A percentile compares a stretch with the other conserved stretches of the same genome.
phyloP scores from a whole-genome alignment of 1,139 yeast species.

The Debaryomycetaceae sp. region DNA sequence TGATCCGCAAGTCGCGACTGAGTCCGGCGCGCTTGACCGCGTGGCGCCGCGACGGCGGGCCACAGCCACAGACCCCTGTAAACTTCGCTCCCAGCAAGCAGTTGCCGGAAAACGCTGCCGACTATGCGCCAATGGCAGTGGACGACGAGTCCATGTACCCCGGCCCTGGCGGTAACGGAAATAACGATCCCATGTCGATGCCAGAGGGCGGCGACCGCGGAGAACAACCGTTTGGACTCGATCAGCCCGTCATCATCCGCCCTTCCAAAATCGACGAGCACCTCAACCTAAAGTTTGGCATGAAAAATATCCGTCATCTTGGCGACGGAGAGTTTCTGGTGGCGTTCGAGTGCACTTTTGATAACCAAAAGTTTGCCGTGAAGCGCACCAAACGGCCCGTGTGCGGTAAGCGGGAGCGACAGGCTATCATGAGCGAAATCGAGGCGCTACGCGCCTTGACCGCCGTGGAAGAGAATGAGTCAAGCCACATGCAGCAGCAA shows the following conservation, averaged over 20 bases:
- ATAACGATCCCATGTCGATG: background rate
- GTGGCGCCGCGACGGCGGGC: background rate
- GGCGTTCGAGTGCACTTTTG: slow-evolving; percentile 68
- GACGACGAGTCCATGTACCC: background rate
- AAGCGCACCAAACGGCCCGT: slow-evolving; percentile 60
- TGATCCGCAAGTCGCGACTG: background rate
- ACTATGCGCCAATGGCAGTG: background rate
- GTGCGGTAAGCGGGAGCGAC: slow-evolving; percentile 30
- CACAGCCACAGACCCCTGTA: background rate
- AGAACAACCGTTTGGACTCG: background rate
- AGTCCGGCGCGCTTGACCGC: background rate
- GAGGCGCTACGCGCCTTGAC: slow-evolving; percentile 34
- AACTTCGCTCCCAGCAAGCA: background rate
- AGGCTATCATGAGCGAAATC: slow-evolving; percentile 28
- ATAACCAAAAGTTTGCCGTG: slow-evolving; percentile 67
- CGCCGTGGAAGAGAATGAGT: slow-evolving; percentile 27
- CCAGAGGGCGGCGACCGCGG: no score
- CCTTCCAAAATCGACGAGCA: slow-evolving; percentile 36
- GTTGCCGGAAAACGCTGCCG: background rate
- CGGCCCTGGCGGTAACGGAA: no score
- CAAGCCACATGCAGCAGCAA: slow-evolving; percentile 36
- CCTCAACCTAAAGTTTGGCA: slow-evolving; percentile 56
- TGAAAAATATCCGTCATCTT: slow-evolving; percentile 49
- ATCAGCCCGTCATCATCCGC: background rate
- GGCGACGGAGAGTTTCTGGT: slow-evolving; percentile 86